phyloP scores from a whole-genome alignment of 371 early-diverging fungal species.

The Coemansia linderi region DNA sequence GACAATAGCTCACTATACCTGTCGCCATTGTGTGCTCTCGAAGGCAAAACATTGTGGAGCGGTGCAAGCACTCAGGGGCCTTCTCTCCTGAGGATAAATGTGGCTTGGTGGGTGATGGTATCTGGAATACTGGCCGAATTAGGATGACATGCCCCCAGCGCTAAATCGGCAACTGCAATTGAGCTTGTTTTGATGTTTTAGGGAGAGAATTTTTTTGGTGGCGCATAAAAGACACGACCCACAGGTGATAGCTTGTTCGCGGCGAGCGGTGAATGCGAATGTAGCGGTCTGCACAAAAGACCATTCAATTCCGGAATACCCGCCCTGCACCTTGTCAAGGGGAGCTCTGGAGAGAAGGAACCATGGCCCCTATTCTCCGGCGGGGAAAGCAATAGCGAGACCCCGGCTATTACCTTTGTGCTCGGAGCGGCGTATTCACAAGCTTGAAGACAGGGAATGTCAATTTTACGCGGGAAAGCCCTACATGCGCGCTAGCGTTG shows the following conservation, averaged over 20 bases:
- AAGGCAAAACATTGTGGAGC: neutral
- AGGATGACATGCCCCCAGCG: constrained; percentile 4
- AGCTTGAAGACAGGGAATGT: neutral
- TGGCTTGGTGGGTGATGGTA: constrained; percentile 5
- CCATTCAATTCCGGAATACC: neutral
- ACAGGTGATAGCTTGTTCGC: neutral
- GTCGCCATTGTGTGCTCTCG: neutral
- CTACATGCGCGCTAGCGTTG: neutral
- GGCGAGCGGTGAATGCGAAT: neutral
- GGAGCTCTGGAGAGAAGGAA: neutral
- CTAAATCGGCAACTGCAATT: neutral
- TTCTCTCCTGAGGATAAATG: neutral
- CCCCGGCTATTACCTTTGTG: neutral
- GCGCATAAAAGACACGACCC: constrained; percentile 5
- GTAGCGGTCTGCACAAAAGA: neutral
- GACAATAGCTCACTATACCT: neutral
- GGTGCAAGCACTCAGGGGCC: neutral
- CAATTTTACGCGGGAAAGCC: neutral
- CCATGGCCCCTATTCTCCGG: neutral
- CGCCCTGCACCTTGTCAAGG: neutral
- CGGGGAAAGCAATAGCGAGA: neutral
- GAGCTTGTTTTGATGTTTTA: constrained; percentile 4
- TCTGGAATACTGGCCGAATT: neutral
- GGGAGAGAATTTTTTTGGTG: neutral
- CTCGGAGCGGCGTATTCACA: neutral